Evolutionary conservation across 257 asterid species (phyloP).

Genomic region (Primulina huaijiensis): DNA sequence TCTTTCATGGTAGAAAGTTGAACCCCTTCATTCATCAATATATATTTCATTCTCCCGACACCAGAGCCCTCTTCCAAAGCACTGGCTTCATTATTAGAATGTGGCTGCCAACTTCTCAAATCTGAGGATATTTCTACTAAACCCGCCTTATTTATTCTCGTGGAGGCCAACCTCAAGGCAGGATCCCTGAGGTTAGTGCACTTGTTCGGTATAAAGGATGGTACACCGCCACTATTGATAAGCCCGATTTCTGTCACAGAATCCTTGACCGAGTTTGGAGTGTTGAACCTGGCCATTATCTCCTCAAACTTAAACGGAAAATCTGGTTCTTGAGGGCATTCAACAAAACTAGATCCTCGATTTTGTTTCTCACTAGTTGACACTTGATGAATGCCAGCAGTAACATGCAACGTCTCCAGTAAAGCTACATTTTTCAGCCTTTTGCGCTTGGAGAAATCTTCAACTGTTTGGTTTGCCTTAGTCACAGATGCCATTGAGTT

Average conservation of each 20-base stretch:
- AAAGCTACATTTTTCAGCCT: slow-evolving; percentile 32
- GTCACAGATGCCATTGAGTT: slow-evolving; percentile 31
- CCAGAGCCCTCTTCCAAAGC: slow-evolving; percentile 27
- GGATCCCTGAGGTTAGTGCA: slow-evolving; percentile 48
- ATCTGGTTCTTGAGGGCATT: slow-evolving; percentile 34
- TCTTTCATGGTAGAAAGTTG: slow-evolving; percentile 39
- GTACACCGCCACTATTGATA: slow-evolving; percentile 54
- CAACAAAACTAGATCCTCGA: slow-evolving; percentile 32
- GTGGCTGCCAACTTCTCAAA: slow-evolving; percentile 28
- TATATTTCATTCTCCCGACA: slow-evolving; percentile 40
- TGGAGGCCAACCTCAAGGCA: slow-evolving; percentile 35
- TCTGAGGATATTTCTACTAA: slow-evolving; percentile 31
- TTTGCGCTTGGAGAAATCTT: slow-evolving; percentile 47
- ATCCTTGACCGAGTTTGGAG: slow-evolving; percentile 66
- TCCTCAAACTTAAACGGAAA: slow-evolving; percentile 73
- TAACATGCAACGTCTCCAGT: slow-evolving; percentile 36
- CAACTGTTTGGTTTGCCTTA: slow-evolving; percentile 38
- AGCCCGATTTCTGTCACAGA: slow-evolving; percentile 65
- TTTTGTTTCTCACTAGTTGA: slow-evolving; percentile 41
- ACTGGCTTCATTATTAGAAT: slow-evolving; percentile 31
- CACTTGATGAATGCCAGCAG: slow-evolving; percentile 30
- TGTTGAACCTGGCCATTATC: slow-evolving; percentile 59
- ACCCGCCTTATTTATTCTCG: slow-evolving; percentile 31
- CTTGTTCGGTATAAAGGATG: slow-evolving; percentile 43
- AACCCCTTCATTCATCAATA: slow-evolving; percentile 30